Base-by-base conservation (phyloP, 139 green algal genomes). In the Zygnema cylindricum region DNA sequence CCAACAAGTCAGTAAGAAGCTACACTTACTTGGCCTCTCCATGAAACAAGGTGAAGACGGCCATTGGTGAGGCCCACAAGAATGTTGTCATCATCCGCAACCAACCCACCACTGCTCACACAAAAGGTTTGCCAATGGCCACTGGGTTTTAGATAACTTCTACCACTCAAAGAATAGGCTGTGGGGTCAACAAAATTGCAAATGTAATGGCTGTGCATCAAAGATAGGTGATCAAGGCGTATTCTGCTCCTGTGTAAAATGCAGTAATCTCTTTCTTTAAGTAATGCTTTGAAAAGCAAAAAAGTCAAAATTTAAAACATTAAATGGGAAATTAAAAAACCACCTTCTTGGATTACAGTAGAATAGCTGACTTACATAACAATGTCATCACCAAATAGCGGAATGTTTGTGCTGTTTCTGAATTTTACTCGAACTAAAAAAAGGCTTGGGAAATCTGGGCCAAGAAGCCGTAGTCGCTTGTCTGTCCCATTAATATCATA, bases 401-500 rank as follows among this genome's bases (percentile, higher is more conserved):
- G 86, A 0, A 90, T 63, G 69, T 40, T 42, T 1, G 86, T 90
- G 33, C n/a, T 55, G 39, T 76, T 87, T 35, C 86, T 42, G 49
- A 90, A 90, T 76, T 81, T 87, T 3, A 89, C 75, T n/a, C 36
- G 3, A n/a, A 90, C 82, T n/a, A 41, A 40, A 30, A 30, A 30
- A 54, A 87, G 22, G 1, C 43, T 35, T 30, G 41, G 32, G 1
- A 21, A 42, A 43, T 87, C 82, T n/a, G n/a, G 82, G 39, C 43
- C 69, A 42, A 43, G 54, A 49, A 89, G 84, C 33, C 41, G 86
- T 55, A 89, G 33, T 38, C 32, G 55, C 69, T 91, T 43, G 81
- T 90, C n/a, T 30, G 82, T 89, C 23, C 40, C 82, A 33, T 43
- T 86, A 11, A 91, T 39, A 55, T 91, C 86, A 69, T 91, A 91